phyloP scores from a whole-genome alignment of 352 stramenopile genomes.

The Phytophthora gonapodyides region DNA sequence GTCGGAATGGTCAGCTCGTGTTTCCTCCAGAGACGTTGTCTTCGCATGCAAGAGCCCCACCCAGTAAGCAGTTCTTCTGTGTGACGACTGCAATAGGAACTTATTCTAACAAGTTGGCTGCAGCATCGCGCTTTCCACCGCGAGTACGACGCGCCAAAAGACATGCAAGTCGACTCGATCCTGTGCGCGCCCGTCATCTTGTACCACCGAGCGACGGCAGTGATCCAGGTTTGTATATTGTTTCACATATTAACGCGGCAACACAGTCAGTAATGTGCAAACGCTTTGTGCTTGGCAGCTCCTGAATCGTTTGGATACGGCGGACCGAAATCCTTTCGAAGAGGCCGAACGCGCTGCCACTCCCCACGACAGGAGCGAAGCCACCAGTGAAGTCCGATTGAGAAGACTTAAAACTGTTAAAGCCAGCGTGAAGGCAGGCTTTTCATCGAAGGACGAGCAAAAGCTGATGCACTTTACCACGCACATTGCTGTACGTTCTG shows the following conservation, averaged over 20 bases:
- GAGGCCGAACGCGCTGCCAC: conserved; percentile 10
- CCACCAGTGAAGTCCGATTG: conserved; percentile 44
- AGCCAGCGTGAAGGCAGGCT: conserved; percentile 36
- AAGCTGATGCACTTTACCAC: conserved; percentile 69
- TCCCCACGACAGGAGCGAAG: conserved; percentile 35
- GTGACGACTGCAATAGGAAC: not conserved
- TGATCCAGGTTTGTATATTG: conserved; percentile 47
- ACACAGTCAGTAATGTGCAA: not conserved
- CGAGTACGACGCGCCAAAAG: conserved; percentile 63
- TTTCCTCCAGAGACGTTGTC: conserved; percentile 58
- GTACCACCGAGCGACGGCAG: conserved; percentile 54
- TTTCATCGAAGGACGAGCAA: conserved; percentile 67
- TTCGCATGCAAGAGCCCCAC: conserved; percentile 65
- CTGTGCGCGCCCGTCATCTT: conserved; percentile 60
- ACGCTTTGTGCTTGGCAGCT: conserved; percentile 31
- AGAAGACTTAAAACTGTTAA: conserved; percentile 38
- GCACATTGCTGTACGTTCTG: conserved; percentile 45
- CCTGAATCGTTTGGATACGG: conserved; percentile 52
- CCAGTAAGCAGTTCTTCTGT: conserved; percentile 23
- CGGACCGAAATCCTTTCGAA: conserved; percentile 11
- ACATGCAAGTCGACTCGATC: conserved; percentile 58
- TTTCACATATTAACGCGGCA: not conserved
- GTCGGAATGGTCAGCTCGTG: conserved; percentile 61
- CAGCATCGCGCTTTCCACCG: conserved; percentile 63
- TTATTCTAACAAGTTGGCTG: not conserved